A percentile compares a stretch with the other conserved stretches of the same genome.
Evolutionary conservation across 306 rosid species (phyloP).

Genomic region (Pyrus betulifolia): DNA sequence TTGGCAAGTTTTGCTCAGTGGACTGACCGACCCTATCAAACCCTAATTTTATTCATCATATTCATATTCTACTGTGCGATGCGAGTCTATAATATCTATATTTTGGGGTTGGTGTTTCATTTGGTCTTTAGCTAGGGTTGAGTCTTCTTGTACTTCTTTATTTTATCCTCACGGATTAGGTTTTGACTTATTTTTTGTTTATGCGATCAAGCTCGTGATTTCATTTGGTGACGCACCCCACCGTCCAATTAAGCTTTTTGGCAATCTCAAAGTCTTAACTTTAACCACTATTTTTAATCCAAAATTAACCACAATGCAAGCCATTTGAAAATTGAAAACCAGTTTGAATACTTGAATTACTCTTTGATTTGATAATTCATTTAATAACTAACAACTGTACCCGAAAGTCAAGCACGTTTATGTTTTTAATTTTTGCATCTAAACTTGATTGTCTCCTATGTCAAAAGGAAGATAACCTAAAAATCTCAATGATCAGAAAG

Average conservation of each 20-base stretch:
- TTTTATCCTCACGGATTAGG: background rate
- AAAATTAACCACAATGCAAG: background rate
- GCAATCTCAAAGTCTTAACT: background rate
- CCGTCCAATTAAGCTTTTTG: background rate
- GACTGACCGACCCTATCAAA: background rate
- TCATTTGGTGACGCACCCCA: conserved; percentile 2
- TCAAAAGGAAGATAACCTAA: too few species aligned
- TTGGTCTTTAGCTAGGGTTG: conserved; percentile 7
- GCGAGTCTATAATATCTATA: background rate
- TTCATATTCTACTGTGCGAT: background rate
- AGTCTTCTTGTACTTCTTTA: background rate
- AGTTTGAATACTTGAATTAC: background rate
- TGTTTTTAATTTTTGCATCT: too few species aligned
- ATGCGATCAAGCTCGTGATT: background rate
- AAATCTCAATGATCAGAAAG: too few species aligned
- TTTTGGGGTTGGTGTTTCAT: background rate
- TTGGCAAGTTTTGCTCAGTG: background rate
- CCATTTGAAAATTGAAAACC: background rate
- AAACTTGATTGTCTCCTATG: too few species aligned
- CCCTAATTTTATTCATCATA: too few species aligned
- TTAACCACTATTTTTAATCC: background rate
- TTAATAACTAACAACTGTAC: too few species aligned
- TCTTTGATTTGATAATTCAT: background rate
- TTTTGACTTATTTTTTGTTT: background rate
- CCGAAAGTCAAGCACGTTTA: too few species aligned